These are phyloP conservation scores for Coffea canephora DNA, from an alignment of 257 asterid species.

Conservation along the genomic window DNA sequence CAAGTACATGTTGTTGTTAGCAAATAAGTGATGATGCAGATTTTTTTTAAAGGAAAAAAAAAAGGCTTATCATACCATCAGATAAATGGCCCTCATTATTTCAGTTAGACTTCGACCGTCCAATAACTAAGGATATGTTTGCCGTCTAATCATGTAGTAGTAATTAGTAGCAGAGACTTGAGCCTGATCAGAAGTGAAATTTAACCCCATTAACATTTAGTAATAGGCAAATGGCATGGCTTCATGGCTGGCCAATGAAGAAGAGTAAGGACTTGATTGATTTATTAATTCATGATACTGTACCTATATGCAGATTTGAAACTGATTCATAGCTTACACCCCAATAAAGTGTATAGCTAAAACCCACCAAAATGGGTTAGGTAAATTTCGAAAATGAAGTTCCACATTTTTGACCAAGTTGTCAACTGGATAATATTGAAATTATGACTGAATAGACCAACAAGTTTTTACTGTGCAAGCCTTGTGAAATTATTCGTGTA, in stretches of 20 bases:
- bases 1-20: background rate
- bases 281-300: background rate
- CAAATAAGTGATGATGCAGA: too few species aligned
- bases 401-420: background rate
- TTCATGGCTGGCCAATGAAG: background rate
- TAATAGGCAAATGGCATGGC: background rate
- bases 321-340: background rate
- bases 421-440: background rate
- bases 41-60: too few species aligned
- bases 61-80: background rate
- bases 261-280: too few species aligned
- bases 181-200: background rate
- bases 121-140: background rate
- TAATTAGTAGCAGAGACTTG: too few species aligned
- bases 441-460: background rate
- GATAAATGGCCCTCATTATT: background rate
- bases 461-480: background rate
- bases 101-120: background rate
- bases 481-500: background rate
- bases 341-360: background rate
- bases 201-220: background rate
- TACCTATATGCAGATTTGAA: background rate
- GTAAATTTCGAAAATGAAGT: background rate
- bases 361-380: background rate
- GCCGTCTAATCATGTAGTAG: background rate